Percentiles rank a stretch among this genome's conserved stretches.
Conservation (phyloP, 1,284 basidiomycete genomes). For the Cryptococcus deneoformans region DNA sequence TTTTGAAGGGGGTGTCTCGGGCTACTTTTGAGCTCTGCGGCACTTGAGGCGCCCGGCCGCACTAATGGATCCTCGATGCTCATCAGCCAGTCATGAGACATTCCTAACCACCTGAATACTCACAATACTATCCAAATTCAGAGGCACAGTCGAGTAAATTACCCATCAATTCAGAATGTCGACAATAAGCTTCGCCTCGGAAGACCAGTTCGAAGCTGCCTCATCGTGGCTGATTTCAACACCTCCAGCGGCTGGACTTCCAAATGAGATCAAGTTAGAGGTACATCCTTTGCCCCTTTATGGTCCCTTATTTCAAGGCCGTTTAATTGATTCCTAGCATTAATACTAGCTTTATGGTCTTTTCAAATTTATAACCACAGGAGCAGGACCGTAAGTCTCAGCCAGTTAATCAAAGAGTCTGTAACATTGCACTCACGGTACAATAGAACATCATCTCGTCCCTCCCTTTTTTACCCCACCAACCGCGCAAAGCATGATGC, state of each 20-base stretch:
- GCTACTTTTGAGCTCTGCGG: too few relatives aligned
- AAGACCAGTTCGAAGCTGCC: conserved; percentile 29
- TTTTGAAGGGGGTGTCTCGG: too few relatives aligned
- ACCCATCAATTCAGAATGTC: too few relatives aligned
- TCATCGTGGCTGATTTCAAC: conserved; percentile 32
- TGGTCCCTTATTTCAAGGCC: too few relatives aligned
- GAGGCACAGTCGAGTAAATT: too few relatives aligned
- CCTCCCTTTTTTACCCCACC: conserved; percentile 72
- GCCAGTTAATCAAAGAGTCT: neutral
- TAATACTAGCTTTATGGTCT: conserved; percentile 67
- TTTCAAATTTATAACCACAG: conserved; percentile 68
- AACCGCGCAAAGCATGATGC: conserved; percentile 86
- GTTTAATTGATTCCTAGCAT: neutral
- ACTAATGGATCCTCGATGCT: neutral
- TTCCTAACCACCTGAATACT: neutral
- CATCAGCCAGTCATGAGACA: neutral
- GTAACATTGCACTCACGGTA: neutral
- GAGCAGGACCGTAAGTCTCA: conserved; percentile 28
- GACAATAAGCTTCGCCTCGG: neutral
- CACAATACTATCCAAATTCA: neutral
- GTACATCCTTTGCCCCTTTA: conserved; percentile 14
- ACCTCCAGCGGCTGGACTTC: conserved; percentile 27
- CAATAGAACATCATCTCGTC: conserved; percentile 54
- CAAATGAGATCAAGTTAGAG: conserved; percentile 42
- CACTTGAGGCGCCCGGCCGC: too few relatives aligned